phyloP scores from a whole-genome alignment of 2,329 filamentous ascomycete species.

The Sporothrix pseudoabietina region DNA sequence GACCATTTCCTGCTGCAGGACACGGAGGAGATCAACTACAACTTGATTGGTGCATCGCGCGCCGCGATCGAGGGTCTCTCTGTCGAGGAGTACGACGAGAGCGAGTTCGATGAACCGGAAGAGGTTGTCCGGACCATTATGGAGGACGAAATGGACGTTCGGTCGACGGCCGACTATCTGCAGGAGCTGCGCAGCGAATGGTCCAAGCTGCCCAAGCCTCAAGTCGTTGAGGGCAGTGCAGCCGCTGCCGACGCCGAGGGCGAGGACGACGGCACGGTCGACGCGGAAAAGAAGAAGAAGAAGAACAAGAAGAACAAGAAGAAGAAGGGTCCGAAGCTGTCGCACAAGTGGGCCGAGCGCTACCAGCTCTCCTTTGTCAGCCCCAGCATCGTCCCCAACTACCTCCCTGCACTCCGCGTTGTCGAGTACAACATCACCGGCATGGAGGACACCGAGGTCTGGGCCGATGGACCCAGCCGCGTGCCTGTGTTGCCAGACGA shows the following conservation, averaged over 20 bases:
- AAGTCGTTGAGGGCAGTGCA: constrained; percentile 30
- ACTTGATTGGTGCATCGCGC: constrained; percentile 42
- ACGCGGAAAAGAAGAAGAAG: constrained; percentile 33
- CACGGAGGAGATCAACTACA: constrained; percentile 71
- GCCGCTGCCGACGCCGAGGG: constrained; percentile 34
- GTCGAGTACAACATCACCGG: constrained; percentile 90
- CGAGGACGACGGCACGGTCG: constrained; percentile 28
- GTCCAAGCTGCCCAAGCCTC: constrained; percentile 67
- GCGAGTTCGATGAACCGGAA: not conserved
- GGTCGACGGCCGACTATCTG: constrained; percentile 78
- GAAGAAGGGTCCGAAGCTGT: constrained; percentile 44
- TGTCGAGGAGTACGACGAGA: constrained; percentile 41
- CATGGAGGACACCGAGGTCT: constrained; percentile 59
- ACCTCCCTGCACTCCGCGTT: constrained; percentile 86
- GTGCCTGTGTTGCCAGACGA: constrained; percentile 34
- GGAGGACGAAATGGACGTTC: constrained; percentile 60
- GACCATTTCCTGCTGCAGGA: constrained; percentile 96
- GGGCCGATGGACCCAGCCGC: constrained; percentile 45
- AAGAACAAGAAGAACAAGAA: constrained; percentile 37
- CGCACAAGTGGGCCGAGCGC: constrained; percentile 70
- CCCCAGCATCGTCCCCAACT: constrained; percentile 89
- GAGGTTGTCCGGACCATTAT: constrained; percentile 43
- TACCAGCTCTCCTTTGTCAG: constrained; percentile 80
- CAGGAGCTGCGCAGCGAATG: constrained; percentile 75
- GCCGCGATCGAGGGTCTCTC: constrained; percentile 8